Evolutionary conservation across 805 yeast species (phyloP), one percentile per base, ranked within the genome.

Genomic region (Pichia exigua): DNA sequence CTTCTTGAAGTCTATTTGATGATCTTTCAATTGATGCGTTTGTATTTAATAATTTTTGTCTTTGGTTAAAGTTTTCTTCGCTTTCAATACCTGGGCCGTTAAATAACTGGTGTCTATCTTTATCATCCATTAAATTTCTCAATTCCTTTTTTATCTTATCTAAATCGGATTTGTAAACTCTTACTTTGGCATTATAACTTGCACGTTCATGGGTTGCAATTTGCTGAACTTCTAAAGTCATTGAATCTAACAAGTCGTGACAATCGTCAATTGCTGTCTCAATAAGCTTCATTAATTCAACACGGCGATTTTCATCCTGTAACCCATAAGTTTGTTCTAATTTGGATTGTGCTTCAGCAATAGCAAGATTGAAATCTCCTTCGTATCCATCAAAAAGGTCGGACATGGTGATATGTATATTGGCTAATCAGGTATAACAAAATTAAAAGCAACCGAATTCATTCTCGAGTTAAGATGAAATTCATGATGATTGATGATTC

Each of bases 211-310:
- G 79, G 54, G 92, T 83, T n/a, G 96, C 88, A 35, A 89, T 75
- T 61, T 83, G 84, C 63, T 85, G 90, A 2, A 91, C 85, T 65
- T 92, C 98, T 42, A 92, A 74, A 27, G 82, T 82, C 83, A 94
- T 83, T 59, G 92, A 95, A 58, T 91, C 97, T 44, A 89, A 67
- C 42, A 87, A 74, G 62, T 87, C 95, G 50, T 81, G 76, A 39
- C 85, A 84, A 62, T 88, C 96, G 59, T 88, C 96, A n/a, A 85
- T 73, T 20, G 84, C 77, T 44, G 75, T 72, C 61, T 86, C 90
- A 2, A 81, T 75, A 17, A 83, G 79, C 58, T 76, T 76, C 68
- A 83, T 71, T 18, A 82, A 73, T 12, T 69, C 73, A 41, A 75
- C 73, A 50, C 89, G 73, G 48, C 73, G 77, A 46, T 75, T 82